phyloP scores from a whole-genome alignment of 306 rosid species.

The Cajanus cajan region DNA sequence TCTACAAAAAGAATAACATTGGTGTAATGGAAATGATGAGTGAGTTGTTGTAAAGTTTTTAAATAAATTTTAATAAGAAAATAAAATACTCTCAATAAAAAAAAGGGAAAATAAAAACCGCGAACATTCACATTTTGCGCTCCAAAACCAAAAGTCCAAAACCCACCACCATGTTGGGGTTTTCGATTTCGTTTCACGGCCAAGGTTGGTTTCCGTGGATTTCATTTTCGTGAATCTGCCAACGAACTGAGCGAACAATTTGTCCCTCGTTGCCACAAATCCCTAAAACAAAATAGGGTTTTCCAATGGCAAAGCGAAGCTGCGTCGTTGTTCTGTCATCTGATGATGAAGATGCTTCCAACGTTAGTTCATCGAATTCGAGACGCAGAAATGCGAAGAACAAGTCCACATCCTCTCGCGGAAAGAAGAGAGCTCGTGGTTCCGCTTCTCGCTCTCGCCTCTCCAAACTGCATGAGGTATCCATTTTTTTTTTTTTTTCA shows the following conservation, averaged over 20 bases:
- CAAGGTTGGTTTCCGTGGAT: neutral
- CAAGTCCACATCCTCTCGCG: slow-evolving; percentile 39
- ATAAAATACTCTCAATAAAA: too few species aligned
- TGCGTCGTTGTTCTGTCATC: slow-evolving; percentile 59
- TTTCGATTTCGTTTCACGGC: slow-evolving; percentile 6
- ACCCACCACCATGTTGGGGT: neutral
- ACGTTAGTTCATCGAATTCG: slow-evolving; percentile 39
- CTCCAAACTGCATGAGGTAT: slow-evolving; percentile 59
- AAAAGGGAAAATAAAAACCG: neutral
- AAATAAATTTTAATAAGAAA: too few species aligned
- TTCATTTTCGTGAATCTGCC: neutral
- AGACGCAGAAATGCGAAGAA: slow-evolving; percentile 41
- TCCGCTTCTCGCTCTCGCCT: slow-evolving; percentile 41
- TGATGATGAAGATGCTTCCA: slow-evolving; percentile 52
- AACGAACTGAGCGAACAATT: neutral
- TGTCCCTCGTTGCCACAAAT: neutral
- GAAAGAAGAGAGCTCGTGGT: slow-evolving; percentile 65
- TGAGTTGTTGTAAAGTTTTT: too few species aligned
- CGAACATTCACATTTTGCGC: neutral
- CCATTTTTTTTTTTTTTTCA: too few species aligned
- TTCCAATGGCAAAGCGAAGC: slow-evolving; percentile 64
- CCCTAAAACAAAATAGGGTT: neutral
- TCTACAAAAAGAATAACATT: too few species aligned
- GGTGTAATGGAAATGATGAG: too few species aligned
- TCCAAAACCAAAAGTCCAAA: neutral